Base-by-base conservation (phyloP, 2,329 filamentous ascomycete species). In the Chalara sp. region DNA sequence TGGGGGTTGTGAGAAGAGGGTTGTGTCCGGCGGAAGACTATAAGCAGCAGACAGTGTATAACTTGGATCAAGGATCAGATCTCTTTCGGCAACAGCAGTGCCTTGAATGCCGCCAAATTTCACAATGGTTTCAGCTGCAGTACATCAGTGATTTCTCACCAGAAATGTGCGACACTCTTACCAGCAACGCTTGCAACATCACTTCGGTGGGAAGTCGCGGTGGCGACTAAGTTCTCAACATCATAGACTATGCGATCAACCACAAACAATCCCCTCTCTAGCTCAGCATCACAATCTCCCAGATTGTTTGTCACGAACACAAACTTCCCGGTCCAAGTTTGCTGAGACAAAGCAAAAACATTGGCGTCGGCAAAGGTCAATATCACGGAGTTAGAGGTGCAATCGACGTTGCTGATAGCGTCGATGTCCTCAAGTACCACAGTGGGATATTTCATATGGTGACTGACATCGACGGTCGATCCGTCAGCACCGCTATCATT, bases 281-380 rank as follows among this genome's bases (percentile, higher is more conserved):
- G 59, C 49, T 67, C 62, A n/a, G 57, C 56, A 50, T 72, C 68
- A 52, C 71, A 73, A 51, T 69, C 63, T 32, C 69, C 70, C 21
- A 68, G 49, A 57, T 72, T 67, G 59, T 71, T 73, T 11, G 71
- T 73, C 53, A 74, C 65, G 46, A 74, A 55, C 40, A 72, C 60
- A 37, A 73, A 56, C 6, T 50, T 46, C 1, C 49, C 51, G n/a
- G 53, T 43, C 67, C 66, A 69, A 13, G 55, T 44, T 29, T 29
- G 32, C 32, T 56, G 49, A n/a, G 58, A 52, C 6, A 51, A 49
- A 7, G 44, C 44, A 53, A 68, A 68, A 6, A 59, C 56, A 6
- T 50, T 32, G 5, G 57, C 52, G 32, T 57, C 53, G 49, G 58
- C 55, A 54, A 70, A 62, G 7, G 58, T 58, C 6, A 61, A 43